A percentile compares a stretch with the other conserved stretches of the same genome.
Evolutionary conservation across 1,139 yeast species (phyloP).

Genomic region (Kluyveromyces sp.): DNA sequence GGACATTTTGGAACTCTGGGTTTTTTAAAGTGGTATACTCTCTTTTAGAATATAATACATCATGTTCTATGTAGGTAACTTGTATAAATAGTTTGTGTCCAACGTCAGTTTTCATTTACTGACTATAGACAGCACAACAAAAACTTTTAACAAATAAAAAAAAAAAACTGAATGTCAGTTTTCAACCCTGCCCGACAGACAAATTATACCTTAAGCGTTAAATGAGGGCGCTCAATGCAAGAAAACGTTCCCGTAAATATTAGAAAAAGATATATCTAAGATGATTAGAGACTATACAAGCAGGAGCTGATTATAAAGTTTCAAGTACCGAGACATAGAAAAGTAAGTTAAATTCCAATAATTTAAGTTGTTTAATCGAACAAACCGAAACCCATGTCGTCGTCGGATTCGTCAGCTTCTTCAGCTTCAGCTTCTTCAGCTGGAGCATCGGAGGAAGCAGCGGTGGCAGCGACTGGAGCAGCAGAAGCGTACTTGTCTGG

Average conservation of each 20-base stretch:
- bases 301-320: no score
- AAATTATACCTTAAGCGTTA: no score
- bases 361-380: constrained; percentile 63
- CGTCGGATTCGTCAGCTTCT: constrained; percentile 68
- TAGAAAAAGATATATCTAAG: no score
- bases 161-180: neutral
- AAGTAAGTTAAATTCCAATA: neutral
- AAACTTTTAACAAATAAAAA: neutral
- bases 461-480: constrained; percentile 79
- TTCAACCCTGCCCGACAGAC: neutral
- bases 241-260: no score
- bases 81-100: neutral
- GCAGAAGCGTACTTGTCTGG: constrained; percentile 99
- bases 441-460: constrained; percentile 52
- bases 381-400: constrained; percentile 98
- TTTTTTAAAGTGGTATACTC: neutral
- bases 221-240: no score
- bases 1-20: neutral
- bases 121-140: neutral
- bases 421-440: constrained; percentile 68
- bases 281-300: no score
- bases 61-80: neutral
- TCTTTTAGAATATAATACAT: no score
- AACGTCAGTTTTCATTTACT: neutral
- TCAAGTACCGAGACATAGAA: no score